Base-by-base conservation (phyloP, 768 basidiomycete species). In the Leccinum variicolor region DNA sequence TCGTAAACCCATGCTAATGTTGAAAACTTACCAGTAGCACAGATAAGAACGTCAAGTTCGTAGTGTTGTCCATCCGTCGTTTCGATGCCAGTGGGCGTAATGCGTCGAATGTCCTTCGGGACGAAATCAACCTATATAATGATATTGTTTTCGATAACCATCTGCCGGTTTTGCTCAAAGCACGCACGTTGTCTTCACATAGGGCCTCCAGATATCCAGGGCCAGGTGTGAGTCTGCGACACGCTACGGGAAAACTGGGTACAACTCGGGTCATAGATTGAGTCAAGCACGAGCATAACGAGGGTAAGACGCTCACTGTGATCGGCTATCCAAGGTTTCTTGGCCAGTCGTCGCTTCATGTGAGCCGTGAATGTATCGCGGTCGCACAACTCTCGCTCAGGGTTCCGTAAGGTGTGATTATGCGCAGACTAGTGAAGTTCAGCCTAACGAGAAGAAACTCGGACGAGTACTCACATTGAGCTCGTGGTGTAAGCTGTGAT, bases 151-250 rank as follows among this genome's bases (percentile, higher is more conserved):
- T 61, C 36, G 33, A 46, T 13, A 15, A 26, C 9, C 4, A 25
- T 43, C 21, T 3, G 10, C 4, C 21, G 8, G 17, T 4, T 1
- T 25, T n/a, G 9, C 11, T 31, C 11, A 4, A 39, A 28, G 10
- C 6, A 50, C 60, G 10, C 3, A 62, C 86, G 64, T 87, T 87
- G 60, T 83, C 81, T 69, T 81, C 77, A 57, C 81, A 83, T 2
- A 88, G 71, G 0, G 86, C 82, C 61, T 87, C 84, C 33, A 88
- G 76, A 66, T 86, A 89, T 2, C 86, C 85, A 10, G 84, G 84
- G 0, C 85, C 86, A 2, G 85, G 84, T 0, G 86, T 89, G 50
- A 87, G 69, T n/a, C 86, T 76, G 25, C 84, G 76, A 68, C 85
- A 89, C 3, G 73, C 77, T 17, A 85, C 79, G 3, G 79, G 73